Evolutionary conservation across 106 monocot species (phyloP), one percentile per base, ranked within the genome.

Genomic region (Platanthera zijinensis): DNA sequence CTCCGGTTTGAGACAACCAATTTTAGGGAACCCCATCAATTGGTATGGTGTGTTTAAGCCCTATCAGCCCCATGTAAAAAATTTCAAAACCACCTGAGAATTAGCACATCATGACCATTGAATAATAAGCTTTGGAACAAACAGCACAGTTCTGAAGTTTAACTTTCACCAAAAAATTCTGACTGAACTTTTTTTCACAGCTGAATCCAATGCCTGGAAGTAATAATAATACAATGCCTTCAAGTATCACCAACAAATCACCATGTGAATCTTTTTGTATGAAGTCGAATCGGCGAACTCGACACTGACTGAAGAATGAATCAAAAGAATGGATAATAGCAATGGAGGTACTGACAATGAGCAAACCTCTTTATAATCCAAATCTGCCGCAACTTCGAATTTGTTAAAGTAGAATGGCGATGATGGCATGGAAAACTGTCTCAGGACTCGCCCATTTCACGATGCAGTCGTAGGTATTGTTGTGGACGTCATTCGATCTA

Each of bases 321-420:
- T 77, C 68, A 39, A 68, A 25, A 32, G 25, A 67, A 51, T 28
- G 47, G 47, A 71, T 78, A 19, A 15, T 68, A 47, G n/a, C 6
- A 57, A 57, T 57, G 57, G 57, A 17, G 18, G 13, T 57, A 4
- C n/a, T 6, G 57, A 5, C 13, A 57, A 57, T 57, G 57, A 57
- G 13, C 71, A 53, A 47, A 50, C 46, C 28, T 19, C 32, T 77
- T 48, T 53, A 10, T 48, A 48, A 8, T 76, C 9, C 50, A 62
- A 63, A 46, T 78, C 57, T 54, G 12, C 51, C 51, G 22, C 11
- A 13, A 67, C 21, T 50, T 51, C 30, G 3, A 25, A 56, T 28
- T 18, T 45, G n/a, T 92, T 82, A 95, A 48, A 92, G 88, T 70
- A 95, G 86, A 74, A 95, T 81, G 47, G 92, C 49, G 51, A 85